Evolutionary conservation across 2,329 filamentous ascomycete genomes (phyloP), one percentile per base, ranked within the genome.

Genomic region (Fusarium longipes): DNA sequence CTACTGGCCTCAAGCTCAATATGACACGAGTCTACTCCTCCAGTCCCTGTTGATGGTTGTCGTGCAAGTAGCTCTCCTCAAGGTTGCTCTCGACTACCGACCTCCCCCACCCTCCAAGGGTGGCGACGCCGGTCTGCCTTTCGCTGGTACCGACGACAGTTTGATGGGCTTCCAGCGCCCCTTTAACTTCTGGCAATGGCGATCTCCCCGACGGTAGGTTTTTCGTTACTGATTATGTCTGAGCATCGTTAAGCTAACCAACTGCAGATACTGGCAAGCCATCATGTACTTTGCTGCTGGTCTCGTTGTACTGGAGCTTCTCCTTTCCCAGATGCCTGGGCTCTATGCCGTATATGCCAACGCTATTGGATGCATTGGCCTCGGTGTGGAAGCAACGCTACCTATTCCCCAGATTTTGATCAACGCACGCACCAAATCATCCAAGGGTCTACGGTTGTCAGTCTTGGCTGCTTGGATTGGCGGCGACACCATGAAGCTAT

Each of bases 401-500:
- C 92, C 92, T 5, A 82, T 96, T 12, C 92, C 92, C 1, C 92
- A 96, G 78, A 89, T 96, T 29, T 74, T 92, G 47, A 81, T 91
- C 40, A 96, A 96, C 75, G 82, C 86, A 65, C 85, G 86, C 32
- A 84, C 87, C 6, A 83, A 85, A 61, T 93, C 91, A 3, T 93
- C 90, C 81, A 90, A 88, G 76, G 92, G 92, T 8, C 93, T 96
- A 78, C 86, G 92, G 17, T 75, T 93, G 12, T 93, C 89, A 8
- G 89, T 96, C 6, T 81, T 96, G 58, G 86, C 83, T 27, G 93
- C 89, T 76, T 96, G 92, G 92, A 81, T 96, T 52, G 80, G 90
- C 4, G 92, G 92, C 63, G 92, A 96, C 77, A 83, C 86, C 10
- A 93, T 96, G 89, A 96, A 96, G 84, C 91, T 95, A 85, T 91